A percentile compares a stretch with the other conserved stretches of the same genome.
Conservation (phyloP, 2,329 filamentous ascomycete species). For the Ophiostoma sp. region DNA sequence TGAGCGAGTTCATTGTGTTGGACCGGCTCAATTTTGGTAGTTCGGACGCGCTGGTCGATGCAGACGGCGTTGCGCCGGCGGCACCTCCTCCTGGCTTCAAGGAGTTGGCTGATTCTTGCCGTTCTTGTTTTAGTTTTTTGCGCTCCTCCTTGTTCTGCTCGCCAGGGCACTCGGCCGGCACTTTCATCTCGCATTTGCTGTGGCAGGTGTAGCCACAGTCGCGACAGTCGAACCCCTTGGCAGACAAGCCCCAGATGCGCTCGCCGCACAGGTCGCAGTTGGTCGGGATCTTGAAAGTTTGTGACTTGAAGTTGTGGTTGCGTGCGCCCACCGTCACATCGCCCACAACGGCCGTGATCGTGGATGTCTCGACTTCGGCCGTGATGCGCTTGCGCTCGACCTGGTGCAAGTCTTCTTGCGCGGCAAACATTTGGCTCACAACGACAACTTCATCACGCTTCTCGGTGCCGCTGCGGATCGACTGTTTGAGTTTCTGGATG, state of each 20-base stretch:
- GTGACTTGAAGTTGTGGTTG: slow-evolving; percentile 97
- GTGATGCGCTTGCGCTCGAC: slow-evolving; percentile 81
- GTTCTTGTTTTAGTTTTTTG: slow-evolving; percentile 86
- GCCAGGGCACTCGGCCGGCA: slow-evolving; percentile 91
- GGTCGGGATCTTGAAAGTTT: slow-evolving; percentile 98
- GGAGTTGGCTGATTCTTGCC: slow-evolving; percentile 75
- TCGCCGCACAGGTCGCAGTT: slow-evolving; percentile 97
- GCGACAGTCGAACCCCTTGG: slow-evolving; percentile 93
- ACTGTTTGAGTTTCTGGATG: slow-evolving; percentile 70
- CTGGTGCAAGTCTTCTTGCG: slow-evolving; percentile 83
- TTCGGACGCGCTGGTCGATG: slow-evolving; percentile 54
- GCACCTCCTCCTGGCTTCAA: slow-evolving; percentile 48
- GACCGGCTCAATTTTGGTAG: slow-evolving; percentile 70
- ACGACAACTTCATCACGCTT: slow-evolving; percentile 79
- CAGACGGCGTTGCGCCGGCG: slow-evolving; percentile 5
- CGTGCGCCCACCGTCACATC: slow-evolving; percentile 90
- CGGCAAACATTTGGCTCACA: slow-evolving; percentile 75
- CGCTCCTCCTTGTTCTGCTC: slow-evolving; percentile 92
- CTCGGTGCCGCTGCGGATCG: slow-evolving; percentile 78
- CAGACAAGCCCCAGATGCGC: slow-evolving; percentile 93
- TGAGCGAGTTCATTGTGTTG: slow-evolving; percentile 87
- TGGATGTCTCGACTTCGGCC: slow-evolving; percentile 89
- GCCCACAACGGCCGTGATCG: slow-evolving; percentile 86
- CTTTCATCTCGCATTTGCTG: slow-evolving; percentile 99
- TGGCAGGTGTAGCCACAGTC: slow-evolving; percentile 98